Evolutionary conservation across 148 eudicot genomes (phyloP).

Genomic region (Talinum fruticosum): DNA sequence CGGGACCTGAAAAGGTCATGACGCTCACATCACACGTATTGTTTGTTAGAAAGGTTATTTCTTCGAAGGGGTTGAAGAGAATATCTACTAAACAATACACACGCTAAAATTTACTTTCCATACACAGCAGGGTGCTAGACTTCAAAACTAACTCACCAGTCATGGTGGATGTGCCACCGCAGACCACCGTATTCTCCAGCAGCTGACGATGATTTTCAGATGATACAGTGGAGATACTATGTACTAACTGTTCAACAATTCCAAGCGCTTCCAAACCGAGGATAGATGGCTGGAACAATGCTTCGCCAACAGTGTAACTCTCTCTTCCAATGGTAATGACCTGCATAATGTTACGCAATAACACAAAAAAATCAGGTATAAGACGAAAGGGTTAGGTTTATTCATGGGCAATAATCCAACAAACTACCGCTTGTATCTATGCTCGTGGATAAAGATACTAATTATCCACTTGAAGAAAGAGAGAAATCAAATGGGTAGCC

Average conservation of each 20-base stretch:
- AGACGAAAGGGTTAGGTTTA: neutral
- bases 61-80: no score
- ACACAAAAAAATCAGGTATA: neutral
- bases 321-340: conserved; percentile 74
- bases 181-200: conserved; percentile 79
- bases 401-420: neutral
- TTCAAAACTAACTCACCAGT: conserved; percentile 39
- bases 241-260: conserved; percentile 85
- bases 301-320: conserved; percentile 73
- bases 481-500: neutral
- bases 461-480: neutral
- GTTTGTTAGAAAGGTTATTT: no score
- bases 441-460: neutral
- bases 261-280: conserved; percentile 76
- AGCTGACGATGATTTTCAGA: conserved; percentile 89
- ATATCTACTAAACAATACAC: no score
- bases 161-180: conserved; percentile 80
- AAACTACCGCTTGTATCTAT: neutral
- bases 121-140: neutral
- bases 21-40: no score
- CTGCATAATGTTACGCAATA: conserved; percentile 30
- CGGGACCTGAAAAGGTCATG: no score
- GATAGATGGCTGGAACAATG: conserved; percentile 76
- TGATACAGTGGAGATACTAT: conserved; percentile 69
- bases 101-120: neutral